Evolutionary conservation across 768 basidiomycete species (phyloP).

Genomic region (Russula emetica): DNA sequence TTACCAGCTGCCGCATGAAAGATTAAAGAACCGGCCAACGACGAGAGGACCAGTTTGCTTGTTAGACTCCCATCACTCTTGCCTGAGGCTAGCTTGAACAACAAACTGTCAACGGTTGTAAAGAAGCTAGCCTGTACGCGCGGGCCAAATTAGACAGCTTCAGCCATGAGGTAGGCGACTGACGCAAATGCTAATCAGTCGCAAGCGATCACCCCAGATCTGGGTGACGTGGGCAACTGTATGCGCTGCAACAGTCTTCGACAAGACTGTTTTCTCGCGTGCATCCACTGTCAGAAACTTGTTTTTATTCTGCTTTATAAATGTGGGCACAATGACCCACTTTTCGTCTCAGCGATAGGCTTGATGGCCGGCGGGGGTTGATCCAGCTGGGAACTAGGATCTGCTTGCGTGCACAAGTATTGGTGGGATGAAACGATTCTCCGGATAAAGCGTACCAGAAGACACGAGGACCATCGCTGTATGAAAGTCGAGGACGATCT

Average conservation of each 20-base stretch:
- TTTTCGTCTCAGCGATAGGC: no score
- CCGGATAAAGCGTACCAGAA: conserved; percentile 7
- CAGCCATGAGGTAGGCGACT: not conserved
- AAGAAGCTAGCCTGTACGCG: conserved; percentile 24
- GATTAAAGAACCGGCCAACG: conserved; percentile 24
- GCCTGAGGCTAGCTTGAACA: conserved; percentile 2
- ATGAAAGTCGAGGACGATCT: not conserved
- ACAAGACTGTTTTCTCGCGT: not conserved
- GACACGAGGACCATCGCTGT: not conserved
- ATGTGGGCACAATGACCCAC: no score
- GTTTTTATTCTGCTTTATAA: no score
- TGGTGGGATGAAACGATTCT: not conserved
- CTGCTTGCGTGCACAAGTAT: conserved; percentile 6
- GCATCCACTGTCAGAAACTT: no score
- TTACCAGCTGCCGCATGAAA: conserved; percentile 27
- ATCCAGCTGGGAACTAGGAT: not conserved
- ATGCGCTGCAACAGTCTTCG: not conserved
- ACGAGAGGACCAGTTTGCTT: conserved; percentile 14
- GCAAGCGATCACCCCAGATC: conserved; percentile 25
- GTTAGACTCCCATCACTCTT: not conserved
- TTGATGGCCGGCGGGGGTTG: not conserved
- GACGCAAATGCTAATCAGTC: conserved; percentile 20
- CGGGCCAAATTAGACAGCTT: not conserved
- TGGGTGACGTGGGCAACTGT: conserved; percentile 14
- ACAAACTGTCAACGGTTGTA: conserved; percentile 23